Base-by-base conservation (phyloP, 2,329 filamentous ascomycete species). In the Cladosporium colombiae region DNA sequence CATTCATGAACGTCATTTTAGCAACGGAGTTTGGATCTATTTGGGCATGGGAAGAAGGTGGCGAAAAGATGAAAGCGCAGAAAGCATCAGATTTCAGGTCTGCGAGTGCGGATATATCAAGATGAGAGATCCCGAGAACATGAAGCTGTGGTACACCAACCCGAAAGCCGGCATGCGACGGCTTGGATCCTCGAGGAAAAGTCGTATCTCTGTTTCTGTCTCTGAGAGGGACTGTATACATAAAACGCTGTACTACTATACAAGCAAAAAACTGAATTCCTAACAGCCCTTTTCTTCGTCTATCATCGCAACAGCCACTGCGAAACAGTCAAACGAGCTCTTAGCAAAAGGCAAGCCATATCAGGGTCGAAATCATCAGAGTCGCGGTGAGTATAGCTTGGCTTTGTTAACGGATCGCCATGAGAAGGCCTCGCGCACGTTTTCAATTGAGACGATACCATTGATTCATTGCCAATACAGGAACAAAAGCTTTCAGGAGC, bases 1-100 rank as follows among this genome's bases (percentile, higher is more conserved):
- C 73, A 75, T 66, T 66, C 64, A 56, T 66, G 58, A 65, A 60
- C 35, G n/a, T 59, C n/a, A 31, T 59, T 60, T 60, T 52, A 65
- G 61, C 61, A 63, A 56, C 44, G 61, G 61, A 63, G 61, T 65
- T 53, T 55, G 62, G 31, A 40, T 59, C 49, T 59, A 21, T 52
- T 35, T 59, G 53, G 55, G 31, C 23, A 37, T 50, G 23, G 53
- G 61, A 27, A 56, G 35, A 56, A 31, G 50, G 56, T 23, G 25
- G 35, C 21, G 33, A 46, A 46, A 25, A 57, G 31, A 25, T 16
- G 55, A 35, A 16, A 31, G 49, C 5, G 23, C 49, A 16, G 53
- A 37, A 10, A 16, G 4, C 52, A 18, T 35, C 11, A 56, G 18
- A n/a, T 7, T 23, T 14, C 21, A 29, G 25, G 23, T 52, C 21